Conservation (phyloP, 129 eudicot species). For the Tanacetum coccineum region DNA sequence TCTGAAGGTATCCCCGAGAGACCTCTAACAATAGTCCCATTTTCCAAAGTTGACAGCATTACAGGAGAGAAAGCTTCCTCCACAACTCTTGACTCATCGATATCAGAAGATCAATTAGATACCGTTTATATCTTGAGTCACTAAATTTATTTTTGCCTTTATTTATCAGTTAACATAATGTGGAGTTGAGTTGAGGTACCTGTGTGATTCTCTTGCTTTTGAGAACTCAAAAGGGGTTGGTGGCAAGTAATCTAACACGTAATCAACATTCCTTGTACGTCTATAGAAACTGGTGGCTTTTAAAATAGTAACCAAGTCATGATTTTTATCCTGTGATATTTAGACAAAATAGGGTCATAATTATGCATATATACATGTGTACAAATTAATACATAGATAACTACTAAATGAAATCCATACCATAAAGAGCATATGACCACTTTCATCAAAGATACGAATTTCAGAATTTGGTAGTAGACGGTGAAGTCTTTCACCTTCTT, state of each 20-base stretch:
- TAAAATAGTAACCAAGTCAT: slow-evolving; percentile 53
- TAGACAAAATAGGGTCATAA: background rate
- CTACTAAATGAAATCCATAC: slow-evolving; percentile 16
- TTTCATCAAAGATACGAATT: slow-evolving; percentile 33
- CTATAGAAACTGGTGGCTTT: slow-evolving; percentile 61
- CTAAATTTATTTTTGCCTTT: background rate
- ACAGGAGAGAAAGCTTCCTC: slow-evolving; percentile 62
- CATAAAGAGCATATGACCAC: slow-evolving; percentile 27
- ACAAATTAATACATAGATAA: background rate
- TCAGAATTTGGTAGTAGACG: slow-evolving; percentile 34
- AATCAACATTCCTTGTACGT: slow-evolving; percentile 46
- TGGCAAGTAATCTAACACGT: slow-evolving; percentile 69
- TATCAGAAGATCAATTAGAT: background rate
- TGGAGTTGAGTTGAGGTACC: slow-evolving; percentile 35
- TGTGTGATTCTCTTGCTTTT: slow-evolving; percentile 37
- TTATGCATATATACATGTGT: background rate
- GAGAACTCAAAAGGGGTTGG: slow-evolving; percentile 54
- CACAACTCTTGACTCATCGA: slow-evolving; percentile 38
- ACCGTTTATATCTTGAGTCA: background rate
- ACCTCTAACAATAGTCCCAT: slow-evolving; percentile 63
- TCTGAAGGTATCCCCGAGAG: slow-evolving; percentile 78
- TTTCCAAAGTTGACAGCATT: slow-evolving; percentile 70
- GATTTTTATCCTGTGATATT: slow-evolving; percentile 48
- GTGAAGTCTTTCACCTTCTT: slow-evolving; percentile 40
- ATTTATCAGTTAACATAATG: slow-evolving; percentile 7